Conservation (phyloP, 305 asterid species). For the Fraxinus latifolia region DNA sequence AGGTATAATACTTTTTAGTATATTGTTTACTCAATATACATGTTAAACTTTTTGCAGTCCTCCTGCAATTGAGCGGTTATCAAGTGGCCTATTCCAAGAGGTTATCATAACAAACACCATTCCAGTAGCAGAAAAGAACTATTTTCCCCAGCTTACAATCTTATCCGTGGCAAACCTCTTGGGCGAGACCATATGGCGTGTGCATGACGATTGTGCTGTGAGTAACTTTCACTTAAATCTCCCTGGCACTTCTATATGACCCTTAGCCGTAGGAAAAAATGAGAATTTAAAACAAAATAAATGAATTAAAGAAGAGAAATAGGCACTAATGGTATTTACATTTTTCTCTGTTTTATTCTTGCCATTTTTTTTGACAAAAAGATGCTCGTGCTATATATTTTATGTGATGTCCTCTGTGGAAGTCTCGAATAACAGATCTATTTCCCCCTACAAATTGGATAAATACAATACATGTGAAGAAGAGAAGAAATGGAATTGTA, state of each 20-base stretch:
- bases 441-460: background rate
- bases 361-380: background rate
- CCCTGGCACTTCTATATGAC: background rate
- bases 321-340: background rate
- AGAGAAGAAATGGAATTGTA: too few species aligned
- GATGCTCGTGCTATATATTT: background rate
- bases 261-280: background rate
- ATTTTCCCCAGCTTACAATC: conserved; percentile 90
- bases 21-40: background rate
- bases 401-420: background rate
- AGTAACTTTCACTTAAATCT: conserved; percentile 31
- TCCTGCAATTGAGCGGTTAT: conserved; percentile 88
- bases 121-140: conserved; percentile 78
- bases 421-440: background rate
- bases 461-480: background rate
- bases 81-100: conserved; percentile 92
- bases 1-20: background rate
- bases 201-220: conserved; percentile 86
- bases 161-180: conserved; percentile 87
- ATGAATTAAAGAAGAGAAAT: background rate
- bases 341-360: background rate
- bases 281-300: background rate
- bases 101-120: conserved; percentile 92
- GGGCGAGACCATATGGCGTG: conserved; percentile 92
- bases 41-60: conserved; percentile 58